Base-by-base conservation (phyloP, 1,284 basidiomycete species). In the Abortiporus biennis region DNA sequence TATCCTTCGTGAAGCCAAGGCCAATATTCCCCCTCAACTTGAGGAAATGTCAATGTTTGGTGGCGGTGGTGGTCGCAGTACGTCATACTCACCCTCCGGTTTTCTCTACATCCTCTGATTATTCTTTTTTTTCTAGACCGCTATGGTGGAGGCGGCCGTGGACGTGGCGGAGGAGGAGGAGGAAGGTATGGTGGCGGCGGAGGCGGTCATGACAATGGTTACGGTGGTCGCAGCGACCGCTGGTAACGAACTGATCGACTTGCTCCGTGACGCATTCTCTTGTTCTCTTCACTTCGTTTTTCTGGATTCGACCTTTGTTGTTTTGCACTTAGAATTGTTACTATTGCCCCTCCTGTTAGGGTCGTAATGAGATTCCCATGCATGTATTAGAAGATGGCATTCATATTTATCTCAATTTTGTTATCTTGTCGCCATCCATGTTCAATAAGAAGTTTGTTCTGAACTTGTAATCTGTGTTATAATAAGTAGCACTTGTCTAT, bases 1-100 rank as follows among this genome's bases (percentile, higher is more conserved):
- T 51, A 97, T 99, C 54, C 69, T 99, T 49, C 76, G 79, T 50
- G 95, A 99, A 67, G 91, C 92, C 37, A 94, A 94, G 62, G 84
- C 92, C 24, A 72, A 76, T 38, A 73, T 99, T 20, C 92, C 95
- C 17, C 78, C 87, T 42, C 91, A 95, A 62, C 73, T 99, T 2
- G 87, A 93, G 62, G 90, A 98, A 67, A 96, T 99, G 92, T 77
- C 76, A 2, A 81, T 81, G 69, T 95, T 84, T 62, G 80, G 88
- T 45, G 86, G 89, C 36, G 78, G 86, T 24, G 78, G 82, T 27
- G 78, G 85, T 49, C 74, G 89, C 57, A 76, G 85, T 85, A 53
- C 37, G 59, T 54, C 4, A n/a, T 30, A 5, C 19, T 25, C 24
- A 13, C 16, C 16, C 23, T 12, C 42, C 3, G 17, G 5, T 15